A percentile compares a stretch with the other conserved stretches of the same genome.
phyloP scores from a whole-genome alignment of 805 yeast species.

The Nakazawaea laoshanensis region DNA sequence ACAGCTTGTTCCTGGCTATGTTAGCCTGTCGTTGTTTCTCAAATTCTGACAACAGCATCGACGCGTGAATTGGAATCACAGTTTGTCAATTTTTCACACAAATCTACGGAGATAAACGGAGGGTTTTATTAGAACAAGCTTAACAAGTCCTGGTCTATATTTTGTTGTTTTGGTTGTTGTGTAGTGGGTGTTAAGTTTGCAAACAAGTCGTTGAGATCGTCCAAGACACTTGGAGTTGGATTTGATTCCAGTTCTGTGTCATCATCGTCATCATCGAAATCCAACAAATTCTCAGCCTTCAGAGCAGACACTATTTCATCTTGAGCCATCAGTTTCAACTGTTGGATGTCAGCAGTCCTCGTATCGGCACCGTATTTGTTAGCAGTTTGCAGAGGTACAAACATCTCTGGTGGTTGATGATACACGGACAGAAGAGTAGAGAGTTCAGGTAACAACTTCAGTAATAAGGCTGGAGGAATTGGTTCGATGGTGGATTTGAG shows the following conservation, averaged over 20 bases:
- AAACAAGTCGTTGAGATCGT: slow-evolving; percentile 72
- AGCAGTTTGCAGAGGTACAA: slow-evolving; percentile 25
- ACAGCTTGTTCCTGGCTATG: slow-evolving; percentile 74
- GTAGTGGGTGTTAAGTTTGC: slow-evolving; percentile 25
- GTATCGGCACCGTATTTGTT: slow-evolving; percentile 14
- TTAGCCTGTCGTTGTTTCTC: slow-evolving; percentile 68
- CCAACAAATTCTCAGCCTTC: slow-evolving; percentile 75
- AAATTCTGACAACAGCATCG: slow-evolving; percentile 44
- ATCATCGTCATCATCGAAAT: slow-evolving; percentile 64
- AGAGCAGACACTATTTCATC: slow-evolving; percentile 56
- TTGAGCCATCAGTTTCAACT: slow-evolving; percentile 68
- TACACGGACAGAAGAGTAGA: slow-evolving; percentile 85
- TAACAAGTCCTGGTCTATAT: slow-evolving; percentile 15
- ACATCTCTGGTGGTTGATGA: slow-evolving; percentile 70
- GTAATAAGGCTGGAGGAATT: slow-evolving; percentile 61
- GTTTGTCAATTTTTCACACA: background rate
- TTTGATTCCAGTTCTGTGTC: slow-evolving; percentile 6
- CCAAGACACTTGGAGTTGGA: slow-evolving; percentile 35
- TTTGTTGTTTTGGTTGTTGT: slow-evolving; percentile 14
- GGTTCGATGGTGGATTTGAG: slow-evolving; percentile 64
- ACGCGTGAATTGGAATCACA: slow-evolving; percentile 4
- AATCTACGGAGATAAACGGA: background rate
- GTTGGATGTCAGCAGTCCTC: slow-evolving; percentile 56
- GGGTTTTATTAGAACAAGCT: slow-evolving; percentile 14
- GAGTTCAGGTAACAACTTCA: slow-evolving; percentile 64